Percentiles rank a stretch among this genome's conserved stretches.
Evolutionary conservation across 805 yeast species (phyloP).

Genomic region (Metschnikowia arizonensis): DNA sequence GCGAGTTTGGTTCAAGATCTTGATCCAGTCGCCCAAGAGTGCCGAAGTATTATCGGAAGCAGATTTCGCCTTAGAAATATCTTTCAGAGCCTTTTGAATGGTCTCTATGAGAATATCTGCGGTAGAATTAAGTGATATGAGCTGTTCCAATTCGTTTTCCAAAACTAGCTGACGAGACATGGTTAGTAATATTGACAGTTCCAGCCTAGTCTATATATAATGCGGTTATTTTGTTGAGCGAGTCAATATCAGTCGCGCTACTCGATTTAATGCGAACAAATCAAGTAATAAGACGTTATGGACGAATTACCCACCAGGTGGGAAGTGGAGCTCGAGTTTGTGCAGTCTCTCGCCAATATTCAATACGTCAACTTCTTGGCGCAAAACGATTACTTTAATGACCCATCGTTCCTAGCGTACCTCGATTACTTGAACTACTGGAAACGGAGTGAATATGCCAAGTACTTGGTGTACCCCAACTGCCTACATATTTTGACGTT

Average conservation of each 20-base stretch:
- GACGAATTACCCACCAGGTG: conserved; percentile 64
- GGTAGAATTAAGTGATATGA: conserved; percentile 30
- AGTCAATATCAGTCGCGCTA: no score
- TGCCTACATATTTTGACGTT: conserved; percentile 76
- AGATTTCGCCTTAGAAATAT: conserved; percentile 31
- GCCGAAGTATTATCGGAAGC: conserved; percentile 47
- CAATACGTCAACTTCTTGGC: conserved; percentile 85
- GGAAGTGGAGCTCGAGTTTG: conserved; percentile 91
- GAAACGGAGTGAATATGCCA: conserved; percentile 67
- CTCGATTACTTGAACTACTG: conserved; percentile 82
- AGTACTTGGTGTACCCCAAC: conserved; percentile 78
- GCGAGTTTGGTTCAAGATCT: conserved; percentile 58
- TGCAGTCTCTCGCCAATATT: conserved; percentile 85
- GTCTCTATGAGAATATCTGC: conserved; percentile 30
- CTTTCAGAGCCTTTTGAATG: conserved; percentile 23
- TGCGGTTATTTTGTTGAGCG: no score
- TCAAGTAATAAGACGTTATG: no score
- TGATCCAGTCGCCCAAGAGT: conserved; percentile 56
- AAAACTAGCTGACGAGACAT: conserved; percentile 20
- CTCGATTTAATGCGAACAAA: no score
- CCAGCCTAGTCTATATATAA: no score
- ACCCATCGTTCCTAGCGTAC: conserved; percentile 68
- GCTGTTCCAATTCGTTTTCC: conserved; percentile 21
- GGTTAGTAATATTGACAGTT: background rate
- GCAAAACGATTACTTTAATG: conserved; percentile 72